These are phyloP conservation scores for Phytophthora cryptogea DNA, from an alignment of 352 stramenopile genomes.

Conservation along the genomic window DNA sequence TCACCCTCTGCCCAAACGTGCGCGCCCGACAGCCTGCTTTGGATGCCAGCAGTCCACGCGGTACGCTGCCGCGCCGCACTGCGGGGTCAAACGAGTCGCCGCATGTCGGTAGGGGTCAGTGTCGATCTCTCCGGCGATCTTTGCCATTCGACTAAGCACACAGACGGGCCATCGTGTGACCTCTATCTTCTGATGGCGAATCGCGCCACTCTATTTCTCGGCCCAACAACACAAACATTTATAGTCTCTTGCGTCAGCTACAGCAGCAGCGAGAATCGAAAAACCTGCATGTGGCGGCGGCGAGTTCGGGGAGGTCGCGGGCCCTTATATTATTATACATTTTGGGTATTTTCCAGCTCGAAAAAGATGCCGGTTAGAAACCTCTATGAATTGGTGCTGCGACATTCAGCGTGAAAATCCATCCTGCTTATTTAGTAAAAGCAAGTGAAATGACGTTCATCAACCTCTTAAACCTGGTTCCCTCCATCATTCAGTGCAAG, in stretches of 20 bases:
- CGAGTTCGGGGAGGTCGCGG: not conserved
- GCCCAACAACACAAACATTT: not conserved
- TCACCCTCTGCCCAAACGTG: too few species aligned
- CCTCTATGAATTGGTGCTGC: constrained; percentile 14
- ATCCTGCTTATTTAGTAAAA: not conserved
- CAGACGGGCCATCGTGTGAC: constrained; percentile 8
- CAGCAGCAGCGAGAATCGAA: not conserved
- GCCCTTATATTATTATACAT: too few species aligned
- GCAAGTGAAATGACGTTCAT: not conserved
- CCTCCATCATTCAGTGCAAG: not conserved
- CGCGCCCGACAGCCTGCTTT: not conserved
- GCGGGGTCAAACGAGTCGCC: not conserved
- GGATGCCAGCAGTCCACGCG: not conserved
- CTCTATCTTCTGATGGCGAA: constrained; percentile 8
- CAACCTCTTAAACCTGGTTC: not conserved
- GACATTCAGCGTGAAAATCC: constrained; percentile 22
- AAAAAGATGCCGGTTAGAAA: not conserved
- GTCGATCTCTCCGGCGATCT: constrained; percentile 8
- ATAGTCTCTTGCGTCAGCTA: not conserved
- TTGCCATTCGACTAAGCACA: constrained; percentile 18
- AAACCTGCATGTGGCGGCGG: not conserved
- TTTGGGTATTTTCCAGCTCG: not conserved
- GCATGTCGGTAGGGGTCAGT: not conserved
- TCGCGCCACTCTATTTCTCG: not conserved
- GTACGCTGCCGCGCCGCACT: not conserved